phyloP scores from a whole-genome alignment of 352 stramenopile species.

The Thalassiosira ordinaria region DNA sequence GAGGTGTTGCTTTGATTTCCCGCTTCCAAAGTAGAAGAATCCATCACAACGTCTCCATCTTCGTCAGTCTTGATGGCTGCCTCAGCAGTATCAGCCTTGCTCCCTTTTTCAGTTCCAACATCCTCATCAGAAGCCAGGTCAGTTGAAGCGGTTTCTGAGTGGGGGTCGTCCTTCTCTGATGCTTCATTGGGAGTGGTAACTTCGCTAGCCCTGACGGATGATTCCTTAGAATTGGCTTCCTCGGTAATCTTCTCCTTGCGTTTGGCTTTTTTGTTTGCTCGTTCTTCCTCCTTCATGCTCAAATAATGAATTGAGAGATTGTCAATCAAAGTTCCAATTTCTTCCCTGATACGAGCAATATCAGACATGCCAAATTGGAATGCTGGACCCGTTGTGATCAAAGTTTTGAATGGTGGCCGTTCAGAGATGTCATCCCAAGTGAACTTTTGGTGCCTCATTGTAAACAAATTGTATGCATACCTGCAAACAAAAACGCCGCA shows the following conservation, averaged over 20 bases:
- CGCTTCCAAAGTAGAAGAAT: slow-evolving; percentile 2
- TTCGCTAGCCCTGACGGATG: neutral
- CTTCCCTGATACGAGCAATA: slow-evolving; percentile 74
- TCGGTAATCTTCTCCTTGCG: neutral
- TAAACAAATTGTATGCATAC: slow-evolving; percentile 82
- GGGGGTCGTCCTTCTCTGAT: neutral
- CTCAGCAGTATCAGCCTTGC: neutral
- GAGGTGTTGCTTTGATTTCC: slow-evolving; percentile 4
- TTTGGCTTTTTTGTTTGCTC: slow-evolving; percentile 37
- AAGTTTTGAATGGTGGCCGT: slow-evolving; percentile 30
- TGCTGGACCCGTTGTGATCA: slow-evolving; percentile 40
- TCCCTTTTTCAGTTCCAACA: neutral
- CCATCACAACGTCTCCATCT: slow-evolving; percentile 5
- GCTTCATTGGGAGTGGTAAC: too few relatives aligned
- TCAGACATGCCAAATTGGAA: slow-evolving; percentile 73
- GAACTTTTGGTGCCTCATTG: slow-evolving; percentile 58
- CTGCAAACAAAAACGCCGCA: slow-evolving; percentile 89
- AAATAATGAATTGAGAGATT: slow-evolving; percentile 69
- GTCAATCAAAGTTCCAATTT: slow-evolving; percentile 75
- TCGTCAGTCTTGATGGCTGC: too few relatives aligned
- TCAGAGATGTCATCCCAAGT: slow-evolving; percentile 32
- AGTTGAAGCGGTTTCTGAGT: slow-evolving; percentile 1
- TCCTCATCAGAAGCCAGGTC: slow-evolving; percentile 4
- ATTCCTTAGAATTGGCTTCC: neutral
- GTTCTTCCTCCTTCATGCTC: slow-evolving; percentile 51